Conservation (phyloP, 2,329 filamentous ascomycete species). For the Thelonectria rubi region DNA sequence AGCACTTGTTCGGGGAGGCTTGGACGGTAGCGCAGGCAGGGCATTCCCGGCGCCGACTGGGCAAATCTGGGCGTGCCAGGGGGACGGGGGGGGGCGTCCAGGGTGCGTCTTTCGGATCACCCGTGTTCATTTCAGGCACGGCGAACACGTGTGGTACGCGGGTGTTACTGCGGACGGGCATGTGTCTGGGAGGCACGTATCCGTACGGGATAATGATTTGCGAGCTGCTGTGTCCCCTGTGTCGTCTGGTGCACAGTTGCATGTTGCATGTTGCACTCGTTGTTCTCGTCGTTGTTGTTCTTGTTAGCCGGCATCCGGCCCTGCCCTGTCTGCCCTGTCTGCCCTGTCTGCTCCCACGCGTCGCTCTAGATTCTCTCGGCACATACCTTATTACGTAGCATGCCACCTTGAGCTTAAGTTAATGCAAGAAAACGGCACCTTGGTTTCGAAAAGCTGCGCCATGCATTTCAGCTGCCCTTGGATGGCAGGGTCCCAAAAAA, state of each 20-base stretch:
- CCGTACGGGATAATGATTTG: no score
- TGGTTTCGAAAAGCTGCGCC: conserved; percentile 24
- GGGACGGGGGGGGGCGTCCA: no score
- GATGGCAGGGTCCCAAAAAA: neutral
- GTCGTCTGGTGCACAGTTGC: no score
- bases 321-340: no score
- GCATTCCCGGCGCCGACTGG: neutral
- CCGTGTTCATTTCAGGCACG: neutral
- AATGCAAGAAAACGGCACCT: neutral
- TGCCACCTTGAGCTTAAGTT: neutral
- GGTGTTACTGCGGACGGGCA: no score
- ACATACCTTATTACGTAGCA: neutral
- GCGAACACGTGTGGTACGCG: no score
- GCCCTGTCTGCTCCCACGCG: no score
- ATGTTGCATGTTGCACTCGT: no score
- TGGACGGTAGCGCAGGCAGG: neutral
- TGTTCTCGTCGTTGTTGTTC: no score
- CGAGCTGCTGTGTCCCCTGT: no score
- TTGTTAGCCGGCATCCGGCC: no score
- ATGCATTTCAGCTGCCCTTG: neutral
- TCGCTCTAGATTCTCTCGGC: neutral
- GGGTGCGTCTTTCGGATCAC: neutral
- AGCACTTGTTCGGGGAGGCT: neutral
- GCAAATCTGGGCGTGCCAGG: neutral
- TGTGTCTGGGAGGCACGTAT: no score